A percentile compares a stretch with the other conserved stretches of the same genome.
Evolutionary conservation across 306 rosid genomes (phyloP).

Genomic region (Boehmeria nivea): DNA sequence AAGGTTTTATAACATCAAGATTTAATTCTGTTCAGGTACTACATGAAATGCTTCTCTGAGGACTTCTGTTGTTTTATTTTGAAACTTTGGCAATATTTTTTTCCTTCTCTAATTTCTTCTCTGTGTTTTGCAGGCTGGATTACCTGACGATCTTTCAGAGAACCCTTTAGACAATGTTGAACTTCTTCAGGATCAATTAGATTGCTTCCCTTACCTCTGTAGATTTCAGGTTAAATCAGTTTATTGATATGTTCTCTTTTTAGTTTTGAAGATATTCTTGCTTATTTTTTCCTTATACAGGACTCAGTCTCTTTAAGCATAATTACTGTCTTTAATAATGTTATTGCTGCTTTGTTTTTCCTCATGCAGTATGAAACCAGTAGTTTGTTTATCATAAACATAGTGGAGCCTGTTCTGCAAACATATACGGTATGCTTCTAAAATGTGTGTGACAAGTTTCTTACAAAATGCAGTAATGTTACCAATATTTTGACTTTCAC

Average conservation of each 20-base stretch:
- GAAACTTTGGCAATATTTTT: slow-evolving; percentile 13
- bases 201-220: slow-evolving; percentile 90
- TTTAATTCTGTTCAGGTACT: slow-evolving; percentile 95
- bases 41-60: slow-evolving; percentile 21
- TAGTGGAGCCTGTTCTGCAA: slow-evolving; percentile 86
- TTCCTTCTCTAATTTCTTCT: slow-evolving; percentile 10
- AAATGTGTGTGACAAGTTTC: background rate
- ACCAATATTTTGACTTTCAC: slow-evolving; percentile 2
- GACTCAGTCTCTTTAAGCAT: background rate
- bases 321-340: background rate
- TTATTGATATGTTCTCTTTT: background rate
- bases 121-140: slow-evolving; percentile 60
- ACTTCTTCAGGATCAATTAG: slow-evolving; percentile 97
- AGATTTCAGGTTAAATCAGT: slow-evolving; percentile 73
- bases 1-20: slow-evolving; percentile 91
- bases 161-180: slow-evolving; percentile 94
- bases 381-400: slow-evolving; percentile 80
- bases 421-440: slow-evolving; percentile 69
- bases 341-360: slow-evolving; percentile 27
- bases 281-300: too few relatives aligned
- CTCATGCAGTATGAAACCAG: slow-evolving; percentile 90
- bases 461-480: background rate
- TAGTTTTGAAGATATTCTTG: slow-evolving; percentile 9
- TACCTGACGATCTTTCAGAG: slow-evolving; percentile 91
- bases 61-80: slow-evolving; percentile 16